Percentiles rank a stretch among this genome's conserved stretches.
Conservation (phyloP, 2,329 filamentous ascomycete species). For the Colletotrichum neosansevieriae region DNA sequence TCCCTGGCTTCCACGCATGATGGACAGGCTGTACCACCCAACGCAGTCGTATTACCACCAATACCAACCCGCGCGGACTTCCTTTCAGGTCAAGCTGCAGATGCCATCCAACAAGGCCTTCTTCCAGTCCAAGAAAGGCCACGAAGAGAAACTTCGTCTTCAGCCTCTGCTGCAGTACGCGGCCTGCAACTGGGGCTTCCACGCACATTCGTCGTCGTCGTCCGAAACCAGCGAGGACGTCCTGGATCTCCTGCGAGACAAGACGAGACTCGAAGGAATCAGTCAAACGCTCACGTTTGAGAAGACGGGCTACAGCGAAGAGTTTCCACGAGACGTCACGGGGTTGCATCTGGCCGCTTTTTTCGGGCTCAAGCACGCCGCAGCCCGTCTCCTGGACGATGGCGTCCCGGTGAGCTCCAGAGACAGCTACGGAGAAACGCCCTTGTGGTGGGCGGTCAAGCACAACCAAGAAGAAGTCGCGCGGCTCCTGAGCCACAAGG, state of each 20-base stretch:
- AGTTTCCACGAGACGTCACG: background rate
- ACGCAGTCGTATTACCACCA: background rate
- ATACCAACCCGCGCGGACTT: background rate
- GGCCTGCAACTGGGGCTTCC: background rate
- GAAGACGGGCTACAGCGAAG: background rate
- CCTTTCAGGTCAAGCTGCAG: background rate
- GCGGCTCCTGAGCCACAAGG: background rate
- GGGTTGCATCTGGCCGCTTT: background rate
- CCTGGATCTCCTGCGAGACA: background rate
- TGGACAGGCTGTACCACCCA: background rate
- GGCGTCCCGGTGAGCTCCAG: background rate
- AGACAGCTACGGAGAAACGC: background rate
- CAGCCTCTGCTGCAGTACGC: background rate
- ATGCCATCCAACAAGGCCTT: background rate
- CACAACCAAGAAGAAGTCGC: background rate
- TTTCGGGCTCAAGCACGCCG: background rate
- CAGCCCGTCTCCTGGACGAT: rapidly evolving
- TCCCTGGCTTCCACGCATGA: background rate
- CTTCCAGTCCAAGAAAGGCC: background rate
- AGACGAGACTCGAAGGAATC: background rate
- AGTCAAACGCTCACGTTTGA: background rate
- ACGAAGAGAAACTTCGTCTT: background rate
- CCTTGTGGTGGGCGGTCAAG: background rate
- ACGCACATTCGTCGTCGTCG: background rate
- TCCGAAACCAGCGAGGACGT: background rate